Evolutionary conservation across 2,329 filamentous ascomycete genomes (phyloP), one percentile per base, ranked within the genome.

Genomic region (Calonectria pteridis): DNA sequence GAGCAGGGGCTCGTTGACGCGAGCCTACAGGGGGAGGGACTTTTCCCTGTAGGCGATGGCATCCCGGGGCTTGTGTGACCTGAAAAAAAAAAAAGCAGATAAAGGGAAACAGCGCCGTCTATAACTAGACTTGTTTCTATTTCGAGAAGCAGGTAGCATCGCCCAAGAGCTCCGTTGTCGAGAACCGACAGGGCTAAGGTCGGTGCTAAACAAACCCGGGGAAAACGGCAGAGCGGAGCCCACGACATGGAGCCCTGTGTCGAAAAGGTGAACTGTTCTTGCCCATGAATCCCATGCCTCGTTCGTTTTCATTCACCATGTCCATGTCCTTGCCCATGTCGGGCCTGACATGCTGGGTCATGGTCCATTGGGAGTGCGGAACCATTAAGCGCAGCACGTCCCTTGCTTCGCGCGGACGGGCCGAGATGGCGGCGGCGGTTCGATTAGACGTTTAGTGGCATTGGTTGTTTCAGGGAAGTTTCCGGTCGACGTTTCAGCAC

Each of bases 371-470:
- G 26, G n/a, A 13, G 20, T 33, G 53, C 53, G 53, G 53, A 58
- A 58, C 29, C 53, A 58, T 58, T 58, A 63, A 43, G 58, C 58
- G 58, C 58, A 63, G 58, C 33, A 43, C 58, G 35, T 40, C 58
- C 37, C 35, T 46, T 43, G 35, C 58, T 13, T 31, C 33, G n/a
- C 9, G 40, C 40, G 40, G 40, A 43, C 37, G 58, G 37, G 58
- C 58, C 55, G 46, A 58, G 53, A 58, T 64, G 35, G 23, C 28
- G 29, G 23, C 28, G 29, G 70, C 55, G 46, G 55, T 68, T 64
- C 53, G 70, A 72, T 50, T 68, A 53, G 55, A 50, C 64, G 64
- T 64, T 68, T 72, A 68, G 70, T 72, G 65, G 64, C 55, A 72
- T 64, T 68, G 51, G 37, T 11, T 43, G 70, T 72, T 68, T 72